Percentiles rank a stretch among this genome's conserved stretches.
Evolutionary conservation across 2,329 filamentous ascomycete species (phyloP).

Genomic region (Clonostachys solani): DNA sequence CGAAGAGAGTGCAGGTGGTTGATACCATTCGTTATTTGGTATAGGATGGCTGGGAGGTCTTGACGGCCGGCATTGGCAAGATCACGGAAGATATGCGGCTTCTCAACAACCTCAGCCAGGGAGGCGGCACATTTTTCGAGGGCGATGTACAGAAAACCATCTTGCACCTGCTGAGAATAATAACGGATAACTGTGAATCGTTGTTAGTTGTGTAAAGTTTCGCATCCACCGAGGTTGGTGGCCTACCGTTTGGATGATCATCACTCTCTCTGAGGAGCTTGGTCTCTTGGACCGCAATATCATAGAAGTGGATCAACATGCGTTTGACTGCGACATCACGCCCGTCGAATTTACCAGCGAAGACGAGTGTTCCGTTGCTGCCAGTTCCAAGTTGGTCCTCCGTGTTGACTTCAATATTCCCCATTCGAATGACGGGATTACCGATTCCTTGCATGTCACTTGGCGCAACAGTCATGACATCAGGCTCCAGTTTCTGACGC

Average conservation of each 20-base stretch:
- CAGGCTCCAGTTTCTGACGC: constrained; percentile 49
- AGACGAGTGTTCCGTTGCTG: constrained; percentile 96
- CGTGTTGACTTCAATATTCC: constrained; percentile 60
- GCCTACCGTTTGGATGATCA: constrained; percentile 77
- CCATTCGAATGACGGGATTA: constrained; percentile 56
- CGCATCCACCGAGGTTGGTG: not conserved
- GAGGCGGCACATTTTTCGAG: constrained; percentile 92
- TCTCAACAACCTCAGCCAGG: constrained; percentile 84
- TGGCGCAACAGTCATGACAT: constrained; percentile 50
- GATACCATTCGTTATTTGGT: constrained; percentile 86
- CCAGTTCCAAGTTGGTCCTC: constrained; percentile 68
- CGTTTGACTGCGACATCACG: constrained; percentile 93
- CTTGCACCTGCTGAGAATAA: constrained; percentile 83
- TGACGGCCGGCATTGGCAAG: constrained; percentile 69
- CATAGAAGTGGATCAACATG: constrained; percentile 94
- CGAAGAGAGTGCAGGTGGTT: constrained; percentile 85
- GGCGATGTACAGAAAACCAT: constrained; percentile 93
- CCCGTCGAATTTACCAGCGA: constrained; percentile 89
- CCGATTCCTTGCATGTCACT: constrained; percentile 56
- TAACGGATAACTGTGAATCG: constrained; percentile 77
- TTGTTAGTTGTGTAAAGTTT: not conserved
- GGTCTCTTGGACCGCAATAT: constrained; percentile 92
- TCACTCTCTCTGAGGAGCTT: constrained; percentile 88
- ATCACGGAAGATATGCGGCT: constrained; percentile 60
- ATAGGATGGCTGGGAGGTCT: constrained; percentile 75